Percentiles rank a stretch among this genome's conserved stretches.
Evolutionary conservation across 306 rosid genomes (phyloP).

Genomic region (Dryas drummondii): DNA sequence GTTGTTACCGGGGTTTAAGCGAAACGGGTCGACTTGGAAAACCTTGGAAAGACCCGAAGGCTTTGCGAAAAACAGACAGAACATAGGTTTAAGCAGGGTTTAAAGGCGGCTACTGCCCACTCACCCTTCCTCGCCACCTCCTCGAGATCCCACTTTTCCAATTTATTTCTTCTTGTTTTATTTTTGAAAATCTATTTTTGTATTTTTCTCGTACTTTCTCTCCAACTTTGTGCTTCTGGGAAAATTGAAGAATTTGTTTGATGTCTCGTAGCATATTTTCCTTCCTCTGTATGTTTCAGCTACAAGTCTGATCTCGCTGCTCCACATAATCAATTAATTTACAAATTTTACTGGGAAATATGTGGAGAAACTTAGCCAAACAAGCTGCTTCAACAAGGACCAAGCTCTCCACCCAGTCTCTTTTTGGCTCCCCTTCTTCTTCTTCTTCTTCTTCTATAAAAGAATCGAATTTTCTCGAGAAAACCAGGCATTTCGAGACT

Average conservation of each 20-base stretch:
- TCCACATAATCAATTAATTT: slow-evolving; percentile 1
- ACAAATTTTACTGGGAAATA: slow-evolving; percentile 17
- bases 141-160: background rate
- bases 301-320: slow-evolving; percentile 9
- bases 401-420: slow-evolving; percentile 26
- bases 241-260: background rate
- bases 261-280: slow-evolving; percentile 9
- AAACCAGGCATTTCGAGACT: slow-evolving; percentile 16
- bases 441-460: slow-evolving; percentile 26
- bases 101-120: slow-evolving; percentile 49
- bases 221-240: background rate
- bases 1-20: background rate
- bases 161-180: background rate
- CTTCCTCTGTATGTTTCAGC: slow-evolving; percentile 15
- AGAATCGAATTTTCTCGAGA: slow-evolving; percentile 30
- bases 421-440: background rate
- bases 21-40: background rate
- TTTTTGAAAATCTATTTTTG: background rate
- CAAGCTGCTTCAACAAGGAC: slow-evolving; percentile 43
- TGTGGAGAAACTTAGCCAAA: slow-evolving; percentile 65
- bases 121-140: background rate
- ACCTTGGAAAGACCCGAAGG: background rate
- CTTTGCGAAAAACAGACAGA: background rate
- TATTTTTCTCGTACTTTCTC: background rate
- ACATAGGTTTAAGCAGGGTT: slow-evolving; percentile 75